Evolutionary conservation across 2,329 filamentous ascomycete species (phyloP).

Genomic region (Epicoccum nigrum): DNA sequence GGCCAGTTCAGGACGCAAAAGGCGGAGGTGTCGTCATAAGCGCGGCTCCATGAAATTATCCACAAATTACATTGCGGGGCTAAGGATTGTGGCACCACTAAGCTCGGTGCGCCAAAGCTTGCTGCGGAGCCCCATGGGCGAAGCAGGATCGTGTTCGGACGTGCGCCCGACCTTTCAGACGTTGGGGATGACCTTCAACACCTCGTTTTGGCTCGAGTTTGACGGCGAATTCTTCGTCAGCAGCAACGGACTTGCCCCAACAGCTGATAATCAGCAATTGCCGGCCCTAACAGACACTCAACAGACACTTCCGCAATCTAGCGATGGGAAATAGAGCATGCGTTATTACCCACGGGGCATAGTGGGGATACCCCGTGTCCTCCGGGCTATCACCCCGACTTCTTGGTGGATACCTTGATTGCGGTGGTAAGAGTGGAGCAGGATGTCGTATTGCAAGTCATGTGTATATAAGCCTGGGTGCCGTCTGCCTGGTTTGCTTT

Average conservation of each 20-base stretch:
- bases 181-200: neutral
- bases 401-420: slow-evolving; percentile 7
- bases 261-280: too few relatives aligned
- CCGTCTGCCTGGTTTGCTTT: slow-evolving; percentile 12
- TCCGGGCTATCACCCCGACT: slow-evolving; percentile 6
- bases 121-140: slow-evolving; percentile 30
- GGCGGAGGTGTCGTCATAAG: neutral
- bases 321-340: slow-evolving; percentile 5
- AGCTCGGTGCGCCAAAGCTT: slow-evolving; percentile 23
- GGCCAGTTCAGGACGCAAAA: slow-evolving; percentile 2
- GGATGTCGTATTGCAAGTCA: neutral
- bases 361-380: slow-evolving; percentile 7
- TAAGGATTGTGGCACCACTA: slow-evolving; percentile 13
- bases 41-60: slow-evolving; percentile 5
- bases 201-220: neutral
- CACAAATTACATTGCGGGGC: slow-evolving; percentile 21
- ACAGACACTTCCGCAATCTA: slow-evolving; percentile 2
- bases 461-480: slow-evolving; percentile 18
- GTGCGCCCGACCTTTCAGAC: slow-evolving; percentile 14
- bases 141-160: slow-evolving; percentile 5
- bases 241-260: too few relatives aligned
- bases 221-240: too few relatives aligned
- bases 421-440: slow-evolving; percentile 3
- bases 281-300: too few relatives aligned
- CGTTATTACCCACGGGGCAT: slow-evolving; percentile 10